phyloP scores from a whole-genome alignment of 345 rosid species.

The Syzygium grande region DNA sequence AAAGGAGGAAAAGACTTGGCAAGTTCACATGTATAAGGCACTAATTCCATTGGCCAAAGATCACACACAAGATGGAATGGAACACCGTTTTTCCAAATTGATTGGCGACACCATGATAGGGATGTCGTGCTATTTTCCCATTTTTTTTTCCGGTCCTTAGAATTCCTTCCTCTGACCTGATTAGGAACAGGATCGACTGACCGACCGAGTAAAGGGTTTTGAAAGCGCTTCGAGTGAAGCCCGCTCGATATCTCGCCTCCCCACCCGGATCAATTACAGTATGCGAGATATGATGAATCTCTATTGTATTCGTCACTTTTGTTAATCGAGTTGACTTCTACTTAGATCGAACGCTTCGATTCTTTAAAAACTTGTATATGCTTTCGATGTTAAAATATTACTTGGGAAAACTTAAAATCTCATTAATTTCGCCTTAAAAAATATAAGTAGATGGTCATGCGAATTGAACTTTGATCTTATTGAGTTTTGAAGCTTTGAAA shows the following conservation, averaged over 20 bases:
- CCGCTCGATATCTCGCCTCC: rapidly evolving
- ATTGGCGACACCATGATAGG: not conserved
- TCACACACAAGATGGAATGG: not conserved
- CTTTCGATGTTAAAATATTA: too few relatives aligned
- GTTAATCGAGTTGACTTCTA: not conserved
- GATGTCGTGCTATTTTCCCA: not conserved
- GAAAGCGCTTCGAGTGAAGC: not conserved
- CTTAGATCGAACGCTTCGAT: rapidly evolving
- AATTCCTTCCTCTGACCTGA: not conserved
- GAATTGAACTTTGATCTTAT: not conserved
- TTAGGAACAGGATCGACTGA: not conserved
- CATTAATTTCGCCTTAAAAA: rapidly evolving
- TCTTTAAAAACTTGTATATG: not conserved
- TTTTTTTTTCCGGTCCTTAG: not conserved
- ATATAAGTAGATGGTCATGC: rapidly evolving
- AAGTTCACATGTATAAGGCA: not conserved
- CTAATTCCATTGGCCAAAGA: not conserved
- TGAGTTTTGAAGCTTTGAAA: not conserved
- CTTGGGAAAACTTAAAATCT: not conserved
- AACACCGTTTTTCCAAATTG: not conserved
- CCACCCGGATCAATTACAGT: not conserved
- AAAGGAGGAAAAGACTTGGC: not conserved
- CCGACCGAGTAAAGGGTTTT: rapidly evolving
- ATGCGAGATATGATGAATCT: not conserved
- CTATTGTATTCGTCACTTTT: rapidly evolving